Evolutionary conservation across 768 basidiomycete species (phyloP).

Genomic region (Plicaturopsis crispa): DNA sequence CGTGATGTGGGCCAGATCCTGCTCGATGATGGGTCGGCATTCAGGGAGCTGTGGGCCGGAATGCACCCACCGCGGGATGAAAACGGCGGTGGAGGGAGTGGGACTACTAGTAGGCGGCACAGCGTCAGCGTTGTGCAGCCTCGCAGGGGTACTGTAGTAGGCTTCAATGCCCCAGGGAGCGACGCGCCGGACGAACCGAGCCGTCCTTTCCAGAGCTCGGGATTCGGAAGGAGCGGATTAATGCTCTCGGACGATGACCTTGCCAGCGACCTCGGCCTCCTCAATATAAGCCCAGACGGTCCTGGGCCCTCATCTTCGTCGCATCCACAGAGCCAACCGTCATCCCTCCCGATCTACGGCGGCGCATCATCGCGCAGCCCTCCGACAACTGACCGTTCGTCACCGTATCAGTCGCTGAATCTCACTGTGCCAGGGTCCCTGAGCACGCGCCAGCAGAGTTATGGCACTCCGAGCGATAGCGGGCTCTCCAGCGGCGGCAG

Average conservation of each 20-base stretch:
- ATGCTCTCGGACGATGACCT: slow-evolving; percentile 78
- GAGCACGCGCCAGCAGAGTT: slow-evolving; percentile 38
- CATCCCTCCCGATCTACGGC: slow-evolving; percentile 72
- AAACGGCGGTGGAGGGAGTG: slow-evolving; percentile 59
- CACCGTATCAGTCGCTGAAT: slow-evolving; percentile 57
- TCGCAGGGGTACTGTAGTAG: slow-evolving; percentile 50
- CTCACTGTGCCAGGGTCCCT: slow-evolving; percentile 45
- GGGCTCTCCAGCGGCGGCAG: slow-evolving; percentile 50
- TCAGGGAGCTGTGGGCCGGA: slow-evolving; percentile 73
- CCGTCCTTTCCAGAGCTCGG: slow-evolving; percentile 5
- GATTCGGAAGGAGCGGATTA: slow-evolving; percentile 44
- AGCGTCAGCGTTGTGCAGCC: slow-evolving; percentile 82
- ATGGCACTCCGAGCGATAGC: slow-evolving; percentile 57
- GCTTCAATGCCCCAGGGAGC: slow-evolving; percentile 54
- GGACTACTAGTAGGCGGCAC: slow-evolving; percentile 76
- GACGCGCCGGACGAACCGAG: slow-evolving; percentile 34
- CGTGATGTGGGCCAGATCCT: slow-evolving; percentile 76
- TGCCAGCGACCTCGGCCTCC: slow-evolving; percentile 56
- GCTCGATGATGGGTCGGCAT: slow-evolving; percentile 63
- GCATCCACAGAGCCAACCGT: slow-evolving; percentile 58
- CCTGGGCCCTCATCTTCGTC: slow-evolving; percentile 35
- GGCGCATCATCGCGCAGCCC: slow-evolving; percentile 62
- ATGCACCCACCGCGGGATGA: slow-evolving; percentile 58
- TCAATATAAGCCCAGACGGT: slow-evolving; percentile 45
- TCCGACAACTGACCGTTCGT: slow-evolving; percentile 40